Base-by-base conservation (phyloP, 306 rosid species). In the Quercus rubra region DNA sequence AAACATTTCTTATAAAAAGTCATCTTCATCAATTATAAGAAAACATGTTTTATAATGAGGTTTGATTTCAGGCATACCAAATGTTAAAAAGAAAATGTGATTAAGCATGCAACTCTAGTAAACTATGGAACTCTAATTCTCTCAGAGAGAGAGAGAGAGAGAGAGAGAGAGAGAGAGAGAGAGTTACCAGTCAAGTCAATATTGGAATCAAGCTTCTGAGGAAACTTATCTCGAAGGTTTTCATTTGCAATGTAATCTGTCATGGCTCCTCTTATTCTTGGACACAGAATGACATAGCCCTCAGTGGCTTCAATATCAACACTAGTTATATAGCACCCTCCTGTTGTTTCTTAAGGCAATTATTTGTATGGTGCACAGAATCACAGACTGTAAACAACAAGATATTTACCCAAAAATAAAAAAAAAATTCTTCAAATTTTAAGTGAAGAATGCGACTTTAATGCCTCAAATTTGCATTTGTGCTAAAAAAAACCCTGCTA, bases 121-220 rank as follows among this genome's bases (percentile, higher is more conserved):
- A 15, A 28, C 70, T 33, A 63, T 63, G 70, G 30, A 59, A 59
- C 27, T 11, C 67, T 21, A 20, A 20, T 59, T 5, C 28, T 25
- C 11, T 4, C 20, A 58, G 25, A 7, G 55, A 35, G 5, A 41
- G 73, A 68, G 33, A 30, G 23, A 55, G 58, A 35, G 17, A 59
- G 19, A 28, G 31, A 59, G 58, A 30, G 23, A 55, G 58, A 35
- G 17, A 59, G 19, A 28, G 31, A 59, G 58, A 7, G 64, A 35
- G 5, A 41, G 73, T 38, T 54, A 87, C 90, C 83, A 9, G 4
- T 33, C 3, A 79, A 57, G 8, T 70, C 77, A 25, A 83, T 73
- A 49, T 73, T 63, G n/a, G 81, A 55, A n/a, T 63, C 78, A 61
- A 33, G 68, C 43, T 52, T 49, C 54, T 61, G 73, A 41, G 79